phyloP scores from a whole-genome alignment of 768 basidiomycete genomes.

The Roridomyces roridus region DNA sequence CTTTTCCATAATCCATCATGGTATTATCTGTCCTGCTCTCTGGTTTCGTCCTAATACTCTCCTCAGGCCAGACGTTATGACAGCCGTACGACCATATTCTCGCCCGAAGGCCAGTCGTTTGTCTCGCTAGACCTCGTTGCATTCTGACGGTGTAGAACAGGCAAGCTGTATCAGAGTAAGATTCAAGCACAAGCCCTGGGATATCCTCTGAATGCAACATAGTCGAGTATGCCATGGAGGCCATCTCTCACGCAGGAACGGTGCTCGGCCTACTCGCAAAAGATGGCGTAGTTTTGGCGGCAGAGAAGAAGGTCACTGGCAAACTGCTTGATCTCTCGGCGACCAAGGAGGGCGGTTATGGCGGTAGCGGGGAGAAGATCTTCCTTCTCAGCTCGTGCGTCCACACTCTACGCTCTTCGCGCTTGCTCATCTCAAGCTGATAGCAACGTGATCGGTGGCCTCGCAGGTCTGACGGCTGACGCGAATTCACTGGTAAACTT shows the following conservation, averaged over 20 bases:
- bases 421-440: conserved; percentile 1
- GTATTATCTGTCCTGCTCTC: conserved; percentile 33
- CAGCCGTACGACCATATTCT: conserved; percentile 98
- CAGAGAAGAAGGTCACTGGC: conserved; percentile 98
- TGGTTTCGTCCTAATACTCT: conserved; percentile 1
- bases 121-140: not conserved
- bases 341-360: conserved; percentile 87
- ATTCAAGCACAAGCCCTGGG: conserved; percentile 21
- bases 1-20: conserved; percentile 47
- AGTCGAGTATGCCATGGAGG: conserved; percentile 99
- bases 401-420: not conserved
- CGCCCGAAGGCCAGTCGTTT: conserved; percentile 81
- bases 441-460: conserved; percentile 94
- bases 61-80: conserved; percentile 91
- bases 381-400: conserved; percentile 90
- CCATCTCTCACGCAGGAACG: conserved; percentile 94
- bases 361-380: conserved; percentile 98
- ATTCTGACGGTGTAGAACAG: conserved; percentile 46
- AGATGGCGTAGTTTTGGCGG: conserved; percentile 90
- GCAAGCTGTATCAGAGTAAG: conserved; percentile 96
- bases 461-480: conserved; percentile 96
- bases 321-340: conserved; percentile 93
- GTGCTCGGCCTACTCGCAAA: conserved; percentile 92
- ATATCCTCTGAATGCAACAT: not conserved
- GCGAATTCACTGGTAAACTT: conserved; percentile 97